Evolutionary conservation across 371 early-diverging fungal species (phyloP), one percentile per base, ranked within the genome.

Genomic region (Mucor racemosus): DNA sequence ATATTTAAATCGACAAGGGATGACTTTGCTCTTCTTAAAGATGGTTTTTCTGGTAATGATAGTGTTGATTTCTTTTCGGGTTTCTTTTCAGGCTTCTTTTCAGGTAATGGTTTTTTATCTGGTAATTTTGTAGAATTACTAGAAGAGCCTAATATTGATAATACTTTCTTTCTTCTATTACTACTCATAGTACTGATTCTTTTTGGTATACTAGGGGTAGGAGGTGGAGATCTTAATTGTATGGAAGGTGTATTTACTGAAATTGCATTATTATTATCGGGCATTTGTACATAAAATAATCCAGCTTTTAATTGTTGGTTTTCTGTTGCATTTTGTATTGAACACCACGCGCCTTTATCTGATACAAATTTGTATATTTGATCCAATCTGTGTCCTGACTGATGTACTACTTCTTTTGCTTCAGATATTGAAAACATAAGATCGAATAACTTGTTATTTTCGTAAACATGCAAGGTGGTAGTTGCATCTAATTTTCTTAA

Each of bases 261-360:
- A 14, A 33, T 19, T n/a, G 26, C 39, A 36, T 54, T 39, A 36
- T 66, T 70, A 14, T 60, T 66, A 34, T 72, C 75, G 26, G 78
- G 82, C 82, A 82, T 82, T 14, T 74, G 71, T 5, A 82, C 79
- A 48, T 79, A 74, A 67, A 79, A 82, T 19, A 82, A 42, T 10
- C 82, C 82, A 7, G 72, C 75, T 34, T 76, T 76, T 1, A 82
- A 21, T 31, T 80, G 73, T 36, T 79, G 76, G 39, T 59, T 59
- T 26, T 21, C 13, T 65, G 60, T n/a, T 60, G 60, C 17, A 42
- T 53, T 15, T 50, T 19, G 39, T 11, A 82, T 33, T 11, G 72
- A 40, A 14, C 66, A 66, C 82, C 82, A 82, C 11, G 61, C 65
- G 54, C 78, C 82, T 44, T 79, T 82, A 41, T 82, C 82, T 4